Percentiles rank a stretch among this genome's conserved stretches.
Conservation (phyloP, 805 yeast genomes). For the Wickerhamomyces subpelliculosus region DNA sequence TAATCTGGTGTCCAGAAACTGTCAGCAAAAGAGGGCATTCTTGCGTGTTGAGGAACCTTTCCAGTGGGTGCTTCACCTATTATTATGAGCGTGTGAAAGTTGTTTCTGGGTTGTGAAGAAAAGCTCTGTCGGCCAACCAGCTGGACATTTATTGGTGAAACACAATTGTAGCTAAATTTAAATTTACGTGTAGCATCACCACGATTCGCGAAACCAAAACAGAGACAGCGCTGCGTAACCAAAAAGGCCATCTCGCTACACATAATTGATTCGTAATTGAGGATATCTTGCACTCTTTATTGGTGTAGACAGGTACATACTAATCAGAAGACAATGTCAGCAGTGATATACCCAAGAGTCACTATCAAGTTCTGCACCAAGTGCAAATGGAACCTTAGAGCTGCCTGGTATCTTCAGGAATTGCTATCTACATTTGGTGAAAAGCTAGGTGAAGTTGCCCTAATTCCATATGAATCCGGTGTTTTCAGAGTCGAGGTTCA, state of each 20-base stretch:
- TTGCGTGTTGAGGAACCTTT: neutral
- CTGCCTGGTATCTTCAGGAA: slow-evolving; percentile 85
- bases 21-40: slow-evolving; percentile 57
- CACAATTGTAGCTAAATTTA: neutral
- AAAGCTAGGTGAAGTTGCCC: slow-evolving; percentile 46
- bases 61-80: too few relatives aligned
- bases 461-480: slow-evolving; percentile 44
- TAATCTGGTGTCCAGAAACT: slow-evolving; percentile 74
- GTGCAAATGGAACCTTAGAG: slow-evolving; percentile 86
- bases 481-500: slow-evolving; percentile 54
- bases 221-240: neutral
- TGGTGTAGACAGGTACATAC: neutral
- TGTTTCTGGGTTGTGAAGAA: too few relatives aligned
- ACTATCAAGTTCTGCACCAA: slow-evolving; percentile 69
- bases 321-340: neutral
- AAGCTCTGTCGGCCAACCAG: neutral
- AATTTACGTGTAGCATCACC: neutral
- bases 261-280: too few relatives aligned
- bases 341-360: slow-evolving; percentile 45
- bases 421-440: slow-evolving; percentile 72
- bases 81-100: too few relatives aligned
- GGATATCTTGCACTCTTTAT: too few relatives aligned
- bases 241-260: too few relatives aligned
- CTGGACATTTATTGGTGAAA: neutral
- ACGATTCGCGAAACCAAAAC: neutral